phyloP scores from a whole-genome alignment of 441 rosid genomes.

The Monsonia emarginata region DNA sequence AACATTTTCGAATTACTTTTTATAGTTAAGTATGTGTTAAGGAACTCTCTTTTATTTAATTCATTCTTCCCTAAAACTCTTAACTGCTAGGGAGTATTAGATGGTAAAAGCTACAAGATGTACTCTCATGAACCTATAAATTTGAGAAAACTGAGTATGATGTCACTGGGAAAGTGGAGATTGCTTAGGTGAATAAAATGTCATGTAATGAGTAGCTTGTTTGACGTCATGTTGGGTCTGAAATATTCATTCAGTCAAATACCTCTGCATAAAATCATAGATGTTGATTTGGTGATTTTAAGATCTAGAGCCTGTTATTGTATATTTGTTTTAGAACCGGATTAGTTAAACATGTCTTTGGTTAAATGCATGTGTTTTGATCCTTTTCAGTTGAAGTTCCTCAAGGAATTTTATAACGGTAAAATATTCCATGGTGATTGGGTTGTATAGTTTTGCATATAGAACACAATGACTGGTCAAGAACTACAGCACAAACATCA shows the following conservation, averaged over 20 bases:
- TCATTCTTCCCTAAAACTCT: background rate
- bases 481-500: background rate
- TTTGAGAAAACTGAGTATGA: background rate
- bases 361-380: background rate
- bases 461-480: background rate
- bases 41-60: background rate
- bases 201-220: background rate
- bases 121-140: background rate
- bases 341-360: background rate
- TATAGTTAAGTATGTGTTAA: background rate
- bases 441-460: too few relatives aligned
- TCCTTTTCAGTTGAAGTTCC: background rate
- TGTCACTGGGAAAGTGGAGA: background rate
- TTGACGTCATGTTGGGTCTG: background rate
- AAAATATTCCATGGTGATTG: background rate
- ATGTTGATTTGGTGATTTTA: background rate
- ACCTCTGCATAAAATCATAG: background rate
- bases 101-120: background rate
- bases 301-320: background rate
- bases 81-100: background rate
- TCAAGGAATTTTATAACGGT: background rate
- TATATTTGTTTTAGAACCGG: background rate
- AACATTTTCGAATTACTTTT: background rate
- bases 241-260: background rate
- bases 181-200: background rate